Base-by-base conservation (phyloP, 257 asterid species). In the Salvia splendens region DNA sequence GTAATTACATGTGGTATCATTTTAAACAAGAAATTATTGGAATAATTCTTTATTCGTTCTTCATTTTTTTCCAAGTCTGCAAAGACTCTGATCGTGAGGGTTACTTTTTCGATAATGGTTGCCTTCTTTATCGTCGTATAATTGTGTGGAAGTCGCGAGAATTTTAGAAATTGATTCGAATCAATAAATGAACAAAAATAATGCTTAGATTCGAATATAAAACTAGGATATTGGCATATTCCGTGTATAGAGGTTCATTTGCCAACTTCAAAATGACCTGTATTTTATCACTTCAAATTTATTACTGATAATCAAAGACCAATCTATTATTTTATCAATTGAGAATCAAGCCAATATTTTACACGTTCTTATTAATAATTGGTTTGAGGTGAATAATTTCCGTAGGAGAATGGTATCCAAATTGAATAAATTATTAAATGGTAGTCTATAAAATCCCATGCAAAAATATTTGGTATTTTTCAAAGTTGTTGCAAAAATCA, bases 191-290 rank as follows among this genome's bases (percentile, higher is more conserved):
- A 40, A 40, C 8, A 40, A 10, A 16, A 50, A 5, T 5, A 54
- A 41, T 24, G 43, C 5, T 15, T 5, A 5, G 10, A 6, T 41
- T 47, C 68, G 72, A 63, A 63, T 62, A 62, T 24, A 6, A 0
- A 12, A 35, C 41, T 16, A 32, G 72, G 57, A 40, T 57, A 52
- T 65, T 47, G 46, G 81, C 64, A 76, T 76, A 66, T 76, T 76
- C 81, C 45, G 63, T 65, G 10, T 15, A 12, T 3, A 5, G 5
- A 0, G 2, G 4, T 20, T n/a, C 24, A 20, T 20, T 20, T 24
- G 30, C 30, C 30, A 24, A 2, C 30, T 24, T 1, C 30, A 24
- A 24, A 24, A 24, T 24, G 3, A 24, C 30, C 2, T 24, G 30
- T 24, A 24, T 24, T 24, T 24, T 2, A 24, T 24, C 3, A 24